Percentiles rank a stretch among this genome's conserved stretches.
phyloP scores from a whole-genome alignment of 495 filamentous ascomycete genomes.

The Neurospora sp. region DNA sequence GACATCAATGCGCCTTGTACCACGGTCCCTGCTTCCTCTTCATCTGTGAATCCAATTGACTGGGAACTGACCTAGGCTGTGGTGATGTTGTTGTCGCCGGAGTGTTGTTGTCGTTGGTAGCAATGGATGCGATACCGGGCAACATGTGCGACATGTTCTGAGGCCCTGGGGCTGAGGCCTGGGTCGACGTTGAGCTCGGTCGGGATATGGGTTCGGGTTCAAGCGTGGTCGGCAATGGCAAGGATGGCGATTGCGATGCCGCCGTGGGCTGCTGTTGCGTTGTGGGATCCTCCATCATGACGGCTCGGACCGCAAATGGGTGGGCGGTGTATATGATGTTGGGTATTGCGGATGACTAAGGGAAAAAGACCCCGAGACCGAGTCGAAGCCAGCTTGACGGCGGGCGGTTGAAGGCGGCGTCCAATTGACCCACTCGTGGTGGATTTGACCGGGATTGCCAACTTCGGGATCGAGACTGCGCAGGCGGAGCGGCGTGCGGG shows the following conservation, averaged over 20 bases:
- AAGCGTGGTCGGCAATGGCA: slow-evolving; percentile 24
- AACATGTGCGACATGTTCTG: slow-evolving; percentile 38
- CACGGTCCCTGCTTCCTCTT: neutral
- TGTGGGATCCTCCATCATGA: slow-evolving; percentile 28
- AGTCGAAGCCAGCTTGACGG: slow-evolving; percentile 23
- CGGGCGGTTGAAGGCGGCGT: neutral
- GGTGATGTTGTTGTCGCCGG: slow-evolving; percentile 43
- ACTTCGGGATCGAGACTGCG: neutral
- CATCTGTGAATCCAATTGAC: too few species aligned
- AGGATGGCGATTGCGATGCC: neutral
- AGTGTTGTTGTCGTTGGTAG: slow-evolving; percentile 17
- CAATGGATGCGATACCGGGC: slow-evolving; percentile 52
- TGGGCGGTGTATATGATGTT: slow-evolving; percentile 15
- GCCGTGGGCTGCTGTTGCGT: slow-evolving; percentile 12
- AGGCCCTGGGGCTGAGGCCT: slow-evolving; percentile 15
- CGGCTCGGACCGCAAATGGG: slow-evolving; percentile 17
- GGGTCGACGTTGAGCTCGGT: slow-evolving; percentile 38
- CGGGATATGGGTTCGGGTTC: slow-evolving; percentile 40
- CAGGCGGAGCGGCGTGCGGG: neutral
- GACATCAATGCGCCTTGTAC: neutral
- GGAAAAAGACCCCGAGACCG: slow-evolving; percentile 25
- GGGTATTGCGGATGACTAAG: slow-evolving; percentile 12
- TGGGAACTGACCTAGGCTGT: slow-evolving; percentile 50
- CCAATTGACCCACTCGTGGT: neutral
- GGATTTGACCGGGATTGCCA: neutral